These are phyloP conservation scores for Ceratorhiza oryzae-sativae DNA, from an alignment of 1,284 basidiomycete species.

Conservation along the genomic window DNA sequence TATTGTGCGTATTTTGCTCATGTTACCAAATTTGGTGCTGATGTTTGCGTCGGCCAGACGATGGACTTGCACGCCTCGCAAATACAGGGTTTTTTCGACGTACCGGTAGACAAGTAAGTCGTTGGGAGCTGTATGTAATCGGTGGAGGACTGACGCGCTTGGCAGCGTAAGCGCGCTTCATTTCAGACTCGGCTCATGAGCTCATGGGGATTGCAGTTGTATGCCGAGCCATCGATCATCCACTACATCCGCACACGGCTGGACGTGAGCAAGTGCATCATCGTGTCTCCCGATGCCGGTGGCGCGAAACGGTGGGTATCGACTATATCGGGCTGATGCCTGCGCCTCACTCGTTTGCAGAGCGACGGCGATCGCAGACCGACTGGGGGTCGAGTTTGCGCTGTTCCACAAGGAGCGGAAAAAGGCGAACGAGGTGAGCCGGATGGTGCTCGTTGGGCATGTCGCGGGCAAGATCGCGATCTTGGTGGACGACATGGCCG, in stretches of 20 bases:
- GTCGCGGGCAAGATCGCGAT: slow-evolving; percentile 95
- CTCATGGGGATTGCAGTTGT: slow-evolving; percentile 68
- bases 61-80: slow-evolving; percentile 99
- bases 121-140: neutral
- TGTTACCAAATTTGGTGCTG: neutral
- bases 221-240: slow-evolving; percentile 96
- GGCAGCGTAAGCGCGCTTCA: slow-evolving; percentile 2
- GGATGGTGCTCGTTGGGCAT: slow-evolving; percentile 97
- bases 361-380: slow-evolving; percentile 96
- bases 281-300: slow-evolving; percentile 98
- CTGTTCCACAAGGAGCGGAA: slow-evolving; percentile 99
- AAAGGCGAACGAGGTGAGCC: slow-evolving; percentile 98
- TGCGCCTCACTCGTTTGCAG: slow-evolving; percentile 55
- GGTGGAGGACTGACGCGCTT: neutral
- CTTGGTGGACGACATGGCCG: slow-evolving; percentile 99
- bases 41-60: slow-evolving; percentile 63
- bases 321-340: slow-evolving; percentile 5
- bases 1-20: slow-evolving; percentile 70
- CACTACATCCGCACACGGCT: slow-evolving; percentile 95
- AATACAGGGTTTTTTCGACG: slow-evolving; percentile 99
- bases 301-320: slow-evolving; percentile 88
- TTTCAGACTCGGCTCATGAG: slow-evolving; percentile 38
- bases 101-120: slow-evolving; percentile 98
- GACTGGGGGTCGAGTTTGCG: slow-evolving; percentile 96
- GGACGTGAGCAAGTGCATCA: slow-evolving; percentile 86